These are phyloP conservation scores for Epithele typhae DNA, from an alignment of 768 basidiomycete genomes.

Conservation along the genomic window DNA sequence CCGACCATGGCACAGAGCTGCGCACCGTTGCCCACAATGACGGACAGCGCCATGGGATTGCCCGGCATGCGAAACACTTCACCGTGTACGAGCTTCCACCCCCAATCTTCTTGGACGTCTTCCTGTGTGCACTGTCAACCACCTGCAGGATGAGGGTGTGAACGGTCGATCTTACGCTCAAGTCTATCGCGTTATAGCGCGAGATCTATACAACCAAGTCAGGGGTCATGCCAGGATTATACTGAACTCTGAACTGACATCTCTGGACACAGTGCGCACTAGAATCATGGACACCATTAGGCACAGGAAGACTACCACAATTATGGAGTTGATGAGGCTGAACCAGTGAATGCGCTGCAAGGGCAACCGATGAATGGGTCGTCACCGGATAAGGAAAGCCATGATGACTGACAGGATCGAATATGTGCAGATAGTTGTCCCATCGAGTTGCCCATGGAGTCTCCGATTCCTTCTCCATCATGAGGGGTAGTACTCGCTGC, in stretches of 20 bases:
- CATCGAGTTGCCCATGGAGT: slow-evolving; percentile 93
- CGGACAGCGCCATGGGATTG: slow-evolving; percentile 72
- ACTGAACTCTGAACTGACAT: slow-evolving; percentile 66
- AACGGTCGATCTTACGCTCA: slow-evolving; percentile 52
- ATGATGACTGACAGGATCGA: slow-evolving; percentile 66
- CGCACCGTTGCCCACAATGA: slow-evolving; percentile 87
- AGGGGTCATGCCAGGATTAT: too few relatives aligned
- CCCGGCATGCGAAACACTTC: slow-evolving; percentile 89
- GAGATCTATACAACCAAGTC: slow-evolving; percentile 51
- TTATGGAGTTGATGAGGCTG: slow-evolving; percentile 86
- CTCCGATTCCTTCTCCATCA: slow-evolving; percentile 59
- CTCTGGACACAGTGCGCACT: slow-evolving; percentile 78
- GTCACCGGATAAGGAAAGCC: not conserved
- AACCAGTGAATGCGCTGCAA: slow-evolving; percentile 85
- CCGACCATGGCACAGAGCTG: slow-evolving; percentile 84
- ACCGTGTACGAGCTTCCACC: slow-evolving; percentile 96
- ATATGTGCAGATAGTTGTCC: slow-evolving; percentile 94
- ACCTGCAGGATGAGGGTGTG: not conserved
- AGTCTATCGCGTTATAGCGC: slow-evolving; percentile 92
- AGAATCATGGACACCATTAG: slow-evolving; percentile 93
- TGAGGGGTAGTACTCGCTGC: too few relatives aligned
- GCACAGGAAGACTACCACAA: slow-evolving; percentile 89
- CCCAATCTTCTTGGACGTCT: slow-evolving; percentile 96
- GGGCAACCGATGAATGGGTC: not conserved
- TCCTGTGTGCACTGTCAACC: slow-evolving; percentile 45